Evolutionary conservation across 768 basidiomycete species (phyloP).

Genomic region (Suillus bovinus): DNA sequence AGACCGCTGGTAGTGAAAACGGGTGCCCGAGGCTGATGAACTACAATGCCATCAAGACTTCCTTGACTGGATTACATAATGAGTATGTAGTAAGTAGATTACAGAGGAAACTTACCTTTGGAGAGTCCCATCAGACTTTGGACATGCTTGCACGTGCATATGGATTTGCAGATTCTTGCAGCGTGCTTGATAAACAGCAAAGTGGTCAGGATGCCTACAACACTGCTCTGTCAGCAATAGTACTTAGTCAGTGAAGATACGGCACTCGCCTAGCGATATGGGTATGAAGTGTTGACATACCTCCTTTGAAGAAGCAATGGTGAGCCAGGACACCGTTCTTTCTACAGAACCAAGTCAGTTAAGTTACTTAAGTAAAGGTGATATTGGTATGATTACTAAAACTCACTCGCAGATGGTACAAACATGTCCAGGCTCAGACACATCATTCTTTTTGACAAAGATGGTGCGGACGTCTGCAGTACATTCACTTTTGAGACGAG

Average conservation of each 20-base stretch:
- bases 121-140: neutral
- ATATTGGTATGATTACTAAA: neutral
- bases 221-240: no score
- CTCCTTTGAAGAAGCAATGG: neutral
- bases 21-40: neutral
- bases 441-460: neutral
- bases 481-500: neutral
- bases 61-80: neutral
- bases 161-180: neutral
- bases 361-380: no score
- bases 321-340: neutral
- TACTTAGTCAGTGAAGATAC: no score
- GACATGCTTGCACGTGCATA: neutral
- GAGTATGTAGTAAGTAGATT: neutral
- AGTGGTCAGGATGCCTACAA: neutral
- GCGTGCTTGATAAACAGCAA: neutral
- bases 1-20: neutral
- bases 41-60: neutral
- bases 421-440: neutral
- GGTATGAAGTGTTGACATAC: neutral
- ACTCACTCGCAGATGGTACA: neutral
- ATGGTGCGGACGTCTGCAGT: neutral
- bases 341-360: neutral
- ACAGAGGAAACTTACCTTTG: neutral
- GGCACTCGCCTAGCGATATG: neutral